These are phyloP conservation scores for Chernovozyma aurita DNA, from an alignment of 1,139 yeast genomes.

Conservation along the genomic window DNA sequence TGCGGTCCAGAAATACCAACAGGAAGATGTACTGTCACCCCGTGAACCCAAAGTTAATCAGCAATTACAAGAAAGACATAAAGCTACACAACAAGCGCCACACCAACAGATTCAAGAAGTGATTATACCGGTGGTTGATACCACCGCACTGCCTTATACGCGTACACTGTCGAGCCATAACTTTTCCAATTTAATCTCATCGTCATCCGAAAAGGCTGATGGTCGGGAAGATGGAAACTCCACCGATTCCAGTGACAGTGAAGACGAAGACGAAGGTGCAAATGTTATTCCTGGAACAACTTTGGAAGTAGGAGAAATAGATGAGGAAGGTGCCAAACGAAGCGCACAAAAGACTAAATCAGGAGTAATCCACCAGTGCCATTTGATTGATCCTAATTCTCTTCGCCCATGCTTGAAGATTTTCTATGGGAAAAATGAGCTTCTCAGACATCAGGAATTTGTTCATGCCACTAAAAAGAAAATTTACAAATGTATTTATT, in stretches of 20 bases:
- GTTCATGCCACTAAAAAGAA: slow-evolving; percentile 46
- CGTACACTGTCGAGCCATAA: too few species aligned
- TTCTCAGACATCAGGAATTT: slow-evolving; percentile 44
- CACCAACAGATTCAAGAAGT: too few species aligned
- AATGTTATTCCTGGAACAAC: too few species aligned
- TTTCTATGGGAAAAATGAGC: slow-evolving; percentile 44
- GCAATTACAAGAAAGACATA: too few species aligned
- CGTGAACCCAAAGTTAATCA: too few species aligned
- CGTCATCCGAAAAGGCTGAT: too few species aligned
- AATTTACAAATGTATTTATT: slow-evolving; percentile 41
- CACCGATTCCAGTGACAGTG: slow-evolving; percentile 9
- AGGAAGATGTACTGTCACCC: too few species aligned
- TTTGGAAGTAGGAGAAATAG: slow-evolving; percentile 6
- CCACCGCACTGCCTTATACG: too few species aligned
- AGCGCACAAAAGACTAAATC: slow-evolving; percentile 20
- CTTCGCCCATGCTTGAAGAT: slow-evolving; percentile 33
- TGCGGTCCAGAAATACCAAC: too few species aligned
- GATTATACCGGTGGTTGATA: too few species aligned
- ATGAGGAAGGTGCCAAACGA: slow-evolving; percentile 9
- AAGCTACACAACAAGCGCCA: too few species aligned
- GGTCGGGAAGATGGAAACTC: slow-evolving; percentile 5
- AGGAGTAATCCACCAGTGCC: slow-evolving; percentile 42
- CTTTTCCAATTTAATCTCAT: too few species aligned
- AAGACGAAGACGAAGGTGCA: slow-evolving; percentile 4
- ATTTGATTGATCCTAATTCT: slow-evolving; percentile 32